These are phyloP conservation scores for Antarctomyces pellizariae DNA, from an alignment of 495 filamentous ascomycete species.

Conservation along the genomic window DNA sequence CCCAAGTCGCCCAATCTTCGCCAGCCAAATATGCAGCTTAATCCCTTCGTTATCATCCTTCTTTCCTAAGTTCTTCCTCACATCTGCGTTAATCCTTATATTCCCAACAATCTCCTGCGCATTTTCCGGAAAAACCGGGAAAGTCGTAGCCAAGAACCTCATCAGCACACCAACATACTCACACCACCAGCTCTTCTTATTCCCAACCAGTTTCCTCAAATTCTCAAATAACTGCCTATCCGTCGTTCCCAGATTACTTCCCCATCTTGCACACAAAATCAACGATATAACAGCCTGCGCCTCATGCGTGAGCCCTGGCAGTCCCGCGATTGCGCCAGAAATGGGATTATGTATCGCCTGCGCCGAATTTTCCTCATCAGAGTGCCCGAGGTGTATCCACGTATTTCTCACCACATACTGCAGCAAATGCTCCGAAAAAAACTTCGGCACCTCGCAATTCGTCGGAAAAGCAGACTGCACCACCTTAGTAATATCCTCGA, in stretches of 20 bases:
- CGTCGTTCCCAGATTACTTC: slow-evolving; percentile 31
- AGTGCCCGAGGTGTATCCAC: slow-evolving; percentile 22
- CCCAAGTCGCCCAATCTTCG: background rate
- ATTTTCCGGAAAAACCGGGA: slow-evolving; percentile 6
- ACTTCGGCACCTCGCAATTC: slow-evolving; percentile 19
- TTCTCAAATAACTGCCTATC: slow-evolving; percentile 18
- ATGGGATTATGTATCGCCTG: slow-evolving; percentile 52
- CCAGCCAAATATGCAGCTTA: slow-evolving; percentile 4
- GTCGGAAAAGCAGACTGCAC: slow-evolving; percentile 30
- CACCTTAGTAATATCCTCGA: slow-evolving; percentile 23
- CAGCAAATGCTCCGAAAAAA: slow-evolving; percentile 19
- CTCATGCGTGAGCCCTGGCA: slow-evolving; percentile 50
- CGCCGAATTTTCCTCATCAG: slow-evolving; percentile 29
- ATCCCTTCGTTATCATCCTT: slow-evolving; percentile 10
- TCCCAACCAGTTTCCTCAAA: slow-evolving; percentile 13
- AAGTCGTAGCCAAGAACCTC: slow-evolving; percentile 4
- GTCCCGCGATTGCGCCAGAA: slow-evolving; percentile 35
- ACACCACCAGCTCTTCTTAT: slow-evolving; percentile 11
- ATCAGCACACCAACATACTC: slow-evolving; percentile 10
- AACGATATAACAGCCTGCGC: slow-evolving; percentile 48
- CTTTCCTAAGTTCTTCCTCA: slow-evolving; percentile 6
- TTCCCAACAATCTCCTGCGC: background rate
- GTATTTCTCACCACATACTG: slow-evolving; percentile 19
- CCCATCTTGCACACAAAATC: slow-evolving; percentile 56
- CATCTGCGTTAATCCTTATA: slow-evolving; percentile 2